Evolutionary conservation across 352 stramenopile species (phyloP).

Genomic region (Globisporangium spiculum): DNA sequence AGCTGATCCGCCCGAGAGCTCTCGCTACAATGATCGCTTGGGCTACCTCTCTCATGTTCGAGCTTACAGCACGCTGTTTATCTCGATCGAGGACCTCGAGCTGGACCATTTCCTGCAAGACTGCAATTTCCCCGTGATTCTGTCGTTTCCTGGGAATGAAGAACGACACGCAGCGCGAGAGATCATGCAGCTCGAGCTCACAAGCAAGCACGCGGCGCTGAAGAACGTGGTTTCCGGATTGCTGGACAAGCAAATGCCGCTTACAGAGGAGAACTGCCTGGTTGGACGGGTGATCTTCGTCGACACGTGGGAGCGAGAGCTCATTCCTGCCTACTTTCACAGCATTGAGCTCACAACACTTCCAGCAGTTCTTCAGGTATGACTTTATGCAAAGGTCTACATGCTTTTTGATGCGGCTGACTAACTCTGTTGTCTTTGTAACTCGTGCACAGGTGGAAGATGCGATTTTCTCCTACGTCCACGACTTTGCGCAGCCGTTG

Average conservation of each 20-base stretch:
- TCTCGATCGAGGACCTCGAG: slow-evolving; percentile 46
- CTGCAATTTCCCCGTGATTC: slow-evolving; percentile 73
- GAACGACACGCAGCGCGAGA: slow-evolving; percentile 21
- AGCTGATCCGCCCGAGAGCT: slow-evolving; percentile 45
- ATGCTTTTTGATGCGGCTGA: not conserved
- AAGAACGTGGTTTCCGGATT: slow-evolving; percentile 27
- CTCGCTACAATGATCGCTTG: slow-evolving; percentile 39
- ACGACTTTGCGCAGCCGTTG: slow-evolving; percentile 41
- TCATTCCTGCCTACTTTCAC: slow-evolving; percentile 65
- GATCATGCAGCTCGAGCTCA: slow-evolving; percentile 31
- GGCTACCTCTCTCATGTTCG: slow-evolving; percentile 72
- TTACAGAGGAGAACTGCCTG: slow-evolving; percentile 28
- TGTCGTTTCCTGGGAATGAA: slow-evolving; percentile 40
- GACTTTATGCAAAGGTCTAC: not conserved
- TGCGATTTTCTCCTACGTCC: slow-evolving; percentile 42
- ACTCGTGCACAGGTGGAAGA: slow-evolving; percentile 45
- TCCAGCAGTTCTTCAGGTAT: slow-evolving; percentile 68
- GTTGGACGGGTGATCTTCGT: slow-evolving; percentile 51
- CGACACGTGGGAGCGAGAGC: slow-evolving; percentile 40
- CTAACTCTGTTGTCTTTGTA: slow-evolving; percentile 1
- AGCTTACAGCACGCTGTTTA: slow-evolving; percentile 55
- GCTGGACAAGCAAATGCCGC: slow-evolving; percentile 42
- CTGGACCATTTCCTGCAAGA: slow-evolving; percentile 68
- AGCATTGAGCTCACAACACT: slow-evolving; percentile 56
- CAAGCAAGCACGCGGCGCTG: slow-evolving; percentile 40